Percentiles rank a stretch among this genome's conserved stretches.
phyloP scores from a whole-genome alignment of 257 asterid species.

The Eucommia ulmoides region DNA sequence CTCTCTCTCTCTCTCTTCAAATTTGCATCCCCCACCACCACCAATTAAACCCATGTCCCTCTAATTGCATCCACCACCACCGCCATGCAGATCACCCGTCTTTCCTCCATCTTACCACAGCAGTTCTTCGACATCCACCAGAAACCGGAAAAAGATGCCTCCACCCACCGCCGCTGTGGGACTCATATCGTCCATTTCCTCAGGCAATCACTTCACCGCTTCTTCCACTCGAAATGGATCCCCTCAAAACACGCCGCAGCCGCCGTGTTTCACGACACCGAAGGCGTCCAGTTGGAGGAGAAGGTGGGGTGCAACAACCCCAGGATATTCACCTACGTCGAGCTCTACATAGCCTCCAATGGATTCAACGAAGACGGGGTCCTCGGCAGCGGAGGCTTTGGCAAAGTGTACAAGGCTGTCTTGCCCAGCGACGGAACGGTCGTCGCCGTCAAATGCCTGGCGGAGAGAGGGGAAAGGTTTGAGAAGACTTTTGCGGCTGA shows the following conservation, averaged over 20 bases:
- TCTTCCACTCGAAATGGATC: slow-evolving; percentile 35
- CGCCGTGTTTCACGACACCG: slow-evolving; percentile 50
- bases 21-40: too few species aligned
- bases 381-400: slow-evolving; percentile 90
- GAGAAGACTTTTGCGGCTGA: slow-evolving; percentile 92
- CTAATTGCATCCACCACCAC: neutral
- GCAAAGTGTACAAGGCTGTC: slow-evolving; percentile 61
- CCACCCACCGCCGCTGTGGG: slow-evolving; percentile 20
- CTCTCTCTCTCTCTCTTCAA: too few species aligned
- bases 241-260: slow-evolving; percentile 25
- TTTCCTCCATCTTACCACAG: slow-evolving; percentile 54
- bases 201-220: slow-evolving; percentile 20
- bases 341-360: slow-evolving; percentile 69
- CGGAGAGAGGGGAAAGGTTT: slow-evolving; percentile 58
- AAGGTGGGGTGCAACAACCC: slow-evolving; percentile 44
- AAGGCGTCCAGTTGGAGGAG: slow-evolving; percentile 47
- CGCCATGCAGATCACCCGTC: slow-evolving; percentile 52
- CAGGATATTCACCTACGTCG: slow-evolving; percentile 73
- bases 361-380: slow-evolving; percentile 46
- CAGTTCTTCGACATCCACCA: slow-evolving; percentile 24
- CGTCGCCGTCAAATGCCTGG: slow-evolving; percentile 84
- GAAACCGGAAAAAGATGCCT: neutral
- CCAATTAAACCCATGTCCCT: neutral
- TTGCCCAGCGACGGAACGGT: slow-evolving; percentile 78
- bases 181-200: slow-evolving; percentile 19